Base-by-base conservation (phyloP, 2,329 filamentous ascomycete species). In the Penicillium vulpinum region DNA sequence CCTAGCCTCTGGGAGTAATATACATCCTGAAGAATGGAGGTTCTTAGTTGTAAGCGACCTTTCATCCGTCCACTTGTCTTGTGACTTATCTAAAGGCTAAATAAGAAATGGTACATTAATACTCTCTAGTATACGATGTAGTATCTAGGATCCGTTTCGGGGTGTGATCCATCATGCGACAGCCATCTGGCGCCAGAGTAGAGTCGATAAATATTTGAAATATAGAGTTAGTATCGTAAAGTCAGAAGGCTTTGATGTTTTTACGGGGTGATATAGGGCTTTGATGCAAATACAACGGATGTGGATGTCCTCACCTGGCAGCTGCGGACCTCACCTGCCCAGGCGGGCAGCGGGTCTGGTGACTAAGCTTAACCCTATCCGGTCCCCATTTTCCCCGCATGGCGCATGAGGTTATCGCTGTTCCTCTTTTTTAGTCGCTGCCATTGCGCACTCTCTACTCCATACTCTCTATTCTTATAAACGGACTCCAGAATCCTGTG, bases 381-480 rank as follows among this genome's bases (percentile, higher is more conserved):
- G 36, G 44, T 24, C 43, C 29, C 43, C 43, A 18, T 24, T 44
- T 55, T 53, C 54, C 54, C 54, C 54, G 50, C 54, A 52, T 51
- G 52, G 45, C 47, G 53, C 53, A 50, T 50, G 52, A 43, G 39
- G 39, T 33, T 39, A 44, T 54, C 53, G 46, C 28, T 35, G 7
- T 24, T 46, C 40, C 28, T 51, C 33, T 16, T 46, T 26, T 51
- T 31, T 38, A 44, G 44, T 33, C 36, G 11, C 26, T 18, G 5
- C 26, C 39, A 46, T 47, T 50, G 35, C 39, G 33, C 18, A 49
- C 46, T 43, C 24, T 29, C 18, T 36, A 33, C 21, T 43, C 24
- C 24, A 16, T 36, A 33, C 21, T 24, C 39, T 22, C 16, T 56
- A 62, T 64, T 51, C 39, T 58, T 61, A 66, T 63, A 62, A 51